These are phyloP conservation scores for Inga leiocalycina DNA, from an alignment of 306 rosid genomes.

Conservation along the genomic window DNA sequence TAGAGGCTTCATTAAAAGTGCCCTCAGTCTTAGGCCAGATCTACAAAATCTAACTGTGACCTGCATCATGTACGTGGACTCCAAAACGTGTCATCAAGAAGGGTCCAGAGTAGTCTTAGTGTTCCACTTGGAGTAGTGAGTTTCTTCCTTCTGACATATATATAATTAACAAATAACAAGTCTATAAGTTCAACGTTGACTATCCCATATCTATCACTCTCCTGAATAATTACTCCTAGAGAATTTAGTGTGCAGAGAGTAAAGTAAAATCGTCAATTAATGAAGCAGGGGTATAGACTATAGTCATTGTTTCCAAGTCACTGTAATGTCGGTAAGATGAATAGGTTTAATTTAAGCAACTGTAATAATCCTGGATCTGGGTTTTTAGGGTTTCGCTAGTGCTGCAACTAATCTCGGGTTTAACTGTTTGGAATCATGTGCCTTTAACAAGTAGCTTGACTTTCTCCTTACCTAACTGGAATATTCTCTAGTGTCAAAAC, in stretches of 20 bases:
- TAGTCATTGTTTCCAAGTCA: background rate
- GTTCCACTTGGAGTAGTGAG: background rate
- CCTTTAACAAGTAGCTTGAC: background rate
- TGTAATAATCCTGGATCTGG: background rate
- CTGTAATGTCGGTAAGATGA: background rate
- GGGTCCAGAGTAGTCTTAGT: background rate
- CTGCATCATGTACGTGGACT: background rate
- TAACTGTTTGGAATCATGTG: background rate
- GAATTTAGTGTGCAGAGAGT: background rate
- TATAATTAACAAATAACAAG: background rate
- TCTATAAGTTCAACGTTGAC: background rate
- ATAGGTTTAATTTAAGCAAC: background rate
- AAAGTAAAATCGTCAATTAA: background rate
- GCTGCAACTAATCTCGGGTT: background rate
- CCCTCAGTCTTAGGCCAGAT: constrained; percentile 28
- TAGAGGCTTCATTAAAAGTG: background rate
- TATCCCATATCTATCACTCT: background rate
- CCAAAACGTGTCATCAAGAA: constrained; percentile 7
- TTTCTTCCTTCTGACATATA: constrained; percentile 13
- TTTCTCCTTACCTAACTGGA: background rate
- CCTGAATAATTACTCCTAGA: background rate
- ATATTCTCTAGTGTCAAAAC: background rate
- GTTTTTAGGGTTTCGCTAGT: background rate
- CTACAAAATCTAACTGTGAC: background rate
- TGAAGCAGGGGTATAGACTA: background rate